Evolutionary conservation across 176 grass and related monocot species (phyloP).

Genomic region (Hordeum marinum): DNA sequence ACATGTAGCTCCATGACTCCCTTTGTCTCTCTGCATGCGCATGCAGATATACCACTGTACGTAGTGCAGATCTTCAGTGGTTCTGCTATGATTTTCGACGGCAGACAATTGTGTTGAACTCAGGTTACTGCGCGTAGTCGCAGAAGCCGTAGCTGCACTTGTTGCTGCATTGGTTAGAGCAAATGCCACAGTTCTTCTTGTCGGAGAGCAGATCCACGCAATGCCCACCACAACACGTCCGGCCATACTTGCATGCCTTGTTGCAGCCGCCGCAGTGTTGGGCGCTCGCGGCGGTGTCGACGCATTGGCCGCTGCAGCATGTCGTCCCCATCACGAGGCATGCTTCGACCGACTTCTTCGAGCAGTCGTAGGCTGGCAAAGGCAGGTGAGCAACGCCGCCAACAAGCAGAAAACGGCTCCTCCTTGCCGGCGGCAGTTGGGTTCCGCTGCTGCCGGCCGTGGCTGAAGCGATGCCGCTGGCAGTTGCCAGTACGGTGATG

Average conservation of each 20-base stretch:
- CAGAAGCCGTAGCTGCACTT: not conserved
- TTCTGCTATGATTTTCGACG: too few relatives aligned
- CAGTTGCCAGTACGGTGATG: not conserved
- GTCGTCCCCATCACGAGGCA: conserved; percentile 24
- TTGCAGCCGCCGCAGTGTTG: not conserved
- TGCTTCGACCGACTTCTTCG: conserved; percentile 3
- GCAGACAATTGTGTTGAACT: too few relatives aligned
- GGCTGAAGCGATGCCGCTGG: not conserved
- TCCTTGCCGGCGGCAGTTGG: not conserved
- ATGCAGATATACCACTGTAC: too few relatives aligned
- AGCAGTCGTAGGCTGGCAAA: not conserved
- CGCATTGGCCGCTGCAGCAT: not conserved
- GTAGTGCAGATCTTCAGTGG: too few relatives aligned
- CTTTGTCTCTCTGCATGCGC: too few relatives aligned
- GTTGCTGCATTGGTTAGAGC: not conserved
- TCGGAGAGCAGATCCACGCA: not conserved
- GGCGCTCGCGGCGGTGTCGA: not conserved
- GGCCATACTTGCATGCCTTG: not conserved
- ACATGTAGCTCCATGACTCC: too few relatives aligned
- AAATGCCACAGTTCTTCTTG: not conserved
- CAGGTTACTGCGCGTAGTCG: not conserved
- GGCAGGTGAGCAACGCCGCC: not conserved
- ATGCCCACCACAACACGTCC: not conserved
- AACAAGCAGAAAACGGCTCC: conserved; percentile 8
- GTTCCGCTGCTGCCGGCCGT: not conserved